Evolutionary conservation across 306 rosid species (phyloP).

Genomic region (Lotus japonicus): DNA sequence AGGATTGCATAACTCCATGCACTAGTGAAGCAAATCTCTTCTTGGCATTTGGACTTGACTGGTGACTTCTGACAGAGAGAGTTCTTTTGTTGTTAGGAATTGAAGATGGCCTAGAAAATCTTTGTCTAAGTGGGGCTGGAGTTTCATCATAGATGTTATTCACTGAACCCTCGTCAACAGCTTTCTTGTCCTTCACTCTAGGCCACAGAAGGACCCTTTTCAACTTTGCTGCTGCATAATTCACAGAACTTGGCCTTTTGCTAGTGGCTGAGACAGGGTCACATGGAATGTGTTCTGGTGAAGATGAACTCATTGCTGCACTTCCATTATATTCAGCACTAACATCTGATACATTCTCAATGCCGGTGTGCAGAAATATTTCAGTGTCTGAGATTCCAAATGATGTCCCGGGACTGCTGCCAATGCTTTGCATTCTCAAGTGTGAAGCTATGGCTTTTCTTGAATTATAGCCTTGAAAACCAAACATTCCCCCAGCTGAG

Average conservation of each 20-base stretch:
- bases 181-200: constrained; percentile 44
- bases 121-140: constrained; percentile 68
- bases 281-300: constrained; percentile 39
- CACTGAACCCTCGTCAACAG: constrained; percentile 36
- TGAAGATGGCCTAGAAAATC: constrained; percentile 59
- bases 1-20: constrained; percentile 61
- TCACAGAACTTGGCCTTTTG: constrained; percentile 63
- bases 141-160: constrained; percentile 43
- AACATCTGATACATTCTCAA: constrained; percentile 48
- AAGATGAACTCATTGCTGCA: constrained; percentile 43
- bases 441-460: constrained; percentile 84
- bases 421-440: constrained; percentile 66
- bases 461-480: constrained; percentile 56
- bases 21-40: constrained; percentile 73
- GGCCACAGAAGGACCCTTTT: constrained; percentile 73
- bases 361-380: constrained; percentile 71
- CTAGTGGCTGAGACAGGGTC: constrained; percentile 21
- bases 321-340: constrained; percentile 44
- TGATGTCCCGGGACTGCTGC: constrained; percentile 85
- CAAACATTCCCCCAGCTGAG: constrained; percentile 90
- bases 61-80: constrained; percentile 81
- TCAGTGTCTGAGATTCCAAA: constrained; percentile 74
- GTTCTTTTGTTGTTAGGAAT: constrained; percentile 71
- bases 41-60: constrained; percentile 93
- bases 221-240: constrained; percentile 54